These are phyloP conservation scores for Brassica balearica DNA, from an alignment of 441 rosid genomes.

Conservation along the genomic window DNA sequence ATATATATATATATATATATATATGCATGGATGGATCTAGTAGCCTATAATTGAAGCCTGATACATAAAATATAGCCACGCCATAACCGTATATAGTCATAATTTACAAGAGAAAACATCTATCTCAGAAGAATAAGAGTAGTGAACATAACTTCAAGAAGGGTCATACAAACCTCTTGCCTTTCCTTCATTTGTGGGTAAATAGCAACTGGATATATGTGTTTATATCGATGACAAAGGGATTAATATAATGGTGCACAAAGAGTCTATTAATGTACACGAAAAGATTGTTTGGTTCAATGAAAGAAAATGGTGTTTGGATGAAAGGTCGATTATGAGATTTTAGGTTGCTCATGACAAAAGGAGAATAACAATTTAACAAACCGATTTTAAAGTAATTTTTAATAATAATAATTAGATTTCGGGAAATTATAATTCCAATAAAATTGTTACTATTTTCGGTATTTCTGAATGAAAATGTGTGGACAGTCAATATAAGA, in stretches of 20 bases:
- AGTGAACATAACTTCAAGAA: constrained; percentile 18
- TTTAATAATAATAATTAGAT: background rate
- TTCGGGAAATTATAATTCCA: background rate
- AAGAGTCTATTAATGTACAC: constrained; percentile 32
- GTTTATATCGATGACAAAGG: constrained; percentile 25
- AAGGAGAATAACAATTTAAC: constrained; percentile 31
- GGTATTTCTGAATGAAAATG: background rate
- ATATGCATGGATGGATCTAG: background rate
- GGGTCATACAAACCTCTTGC: constrained; percentile 34
- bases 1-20: no score
- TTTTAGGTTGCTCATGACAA: constrained; percentile 47
- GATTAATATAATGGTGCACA: constrained; percentile 18
- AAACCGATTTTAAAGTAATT: background rate
- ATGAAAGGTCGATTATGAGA: constrained; percentile 36
- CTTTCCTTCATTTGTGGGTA: constrained; percentile 31
- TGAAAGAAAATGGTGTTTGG: constrained; percentile 44
- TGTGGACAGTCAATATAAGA: background rate
- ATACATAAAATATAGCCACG: background rate
- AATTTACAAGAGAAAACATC: constrained; percentile 1
- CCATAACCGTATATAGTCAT: background rate
- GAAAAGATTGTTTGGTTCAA: constrained; percentile 45
- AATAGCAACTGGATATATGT: constrained; percentile 6
- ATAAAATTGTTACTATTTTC: background rate
- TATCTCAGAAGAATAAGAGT: constrained; percentile 17
- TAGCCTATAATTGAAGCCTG: background rate